Evolutionary conservation across 2,329 filamentous ascomycete genomes (phyloP).

Genomic region (Phialocephala sp.): DNA sequence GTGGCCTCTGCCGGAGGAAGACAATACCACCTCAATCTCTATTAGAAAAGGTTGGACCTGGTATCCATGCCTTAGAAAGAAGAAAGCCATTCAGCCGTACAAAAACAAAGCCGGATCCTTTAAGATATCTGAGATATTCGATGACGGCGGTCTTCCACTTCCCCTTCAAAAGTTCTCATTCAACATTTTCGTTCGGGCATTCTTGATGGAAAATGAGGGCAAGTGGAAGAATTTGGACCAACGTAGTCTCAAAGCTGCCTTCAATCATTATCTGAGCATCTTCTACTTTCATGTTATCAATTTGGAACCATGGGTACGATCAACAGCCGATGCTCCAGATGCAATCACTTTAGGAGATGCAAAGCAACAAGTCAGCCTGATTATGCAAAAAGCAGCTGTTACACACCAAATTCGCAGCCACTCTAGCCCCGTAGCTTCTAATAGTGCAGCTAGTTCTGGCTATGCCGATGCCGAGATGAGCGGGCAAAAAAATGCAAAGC

Average conservation of each 20-base stretch:
- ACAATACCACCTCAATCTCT: neutral
- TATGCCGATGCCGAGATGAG: neutral
- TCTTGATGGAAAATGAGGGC: slow-evolving; percentile 20
- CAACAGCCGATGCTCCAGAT: neutral
- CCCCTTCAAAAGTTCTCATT: slow-evolving; percentile 26
- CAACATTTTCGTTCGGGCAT: slow-evolving; percentile 20
- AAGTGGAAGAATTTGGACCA: slow-evolving; percentile 12
- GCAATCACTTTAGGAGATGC: neutral
- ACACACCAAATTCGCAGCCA: too few relatives aligned
- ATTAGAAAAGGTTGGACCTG: slow-evolving; percentile 1
- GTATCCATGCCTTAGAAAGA: neutral
- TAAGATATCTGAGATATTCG: slow-evolving; percentile 12
- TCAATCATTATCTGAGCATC: slow-evolving; percentile 14
- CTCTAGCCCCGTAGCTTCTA: too few relatives aligned
- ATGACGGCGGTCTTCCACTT: slow-evolving; percentile 20
- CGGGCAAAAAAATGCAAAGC: neutral
- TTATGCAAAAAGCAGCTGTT: too few relatives aligned
- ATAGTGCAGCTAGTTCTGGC: neutral
- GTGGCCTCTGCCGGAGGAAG: neutral
- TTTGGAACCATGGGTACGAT: neutral
- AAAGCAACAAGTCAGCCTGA: neutral
- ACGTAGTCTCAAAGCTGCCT: slow-evolving; percentile 13
- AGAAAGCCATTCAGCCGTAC: neutral
- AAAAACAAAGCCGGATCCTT: neutral
- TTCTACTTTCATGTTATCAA: slow-evolving; percentile 16